phyloP scores from a whole-genome alignment of 2,329 filamentous ascomycete genomes.

The Hortaea sp. region DNA sequence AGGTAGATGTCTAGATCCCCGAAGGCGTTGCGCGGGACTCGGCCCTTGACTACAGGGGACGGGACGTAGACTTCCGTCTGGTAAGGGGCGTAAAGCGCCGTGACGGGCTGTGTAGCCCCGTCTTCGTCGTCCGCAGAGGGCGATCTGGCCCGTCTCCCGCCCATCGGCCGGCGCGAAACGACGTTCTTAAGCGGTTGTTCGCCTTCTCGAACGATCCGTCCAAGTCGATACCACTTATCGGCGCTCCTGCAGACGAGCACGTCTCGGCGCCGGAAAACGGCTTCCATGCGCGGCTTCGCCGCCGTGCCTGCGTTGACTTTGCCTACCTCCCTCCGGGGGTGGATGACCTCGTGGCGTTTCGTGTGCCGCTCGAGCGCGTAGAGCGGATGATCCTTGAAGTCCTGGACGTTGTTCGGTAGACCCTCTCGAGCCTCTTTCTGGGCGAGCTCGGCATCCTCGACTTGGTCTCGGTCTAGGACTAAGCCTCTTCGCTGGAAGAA shows the following conservation, averaged over 20 bases:
- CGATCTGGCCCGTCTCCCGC: slow-evolving; percentile 7
- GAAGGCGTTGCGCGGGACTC: slow-evolving; percentile 53
- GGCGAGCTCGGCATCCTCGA: slow-evolving; percentile 69
- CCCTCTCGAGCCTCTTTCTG: slow-evolving; percentile 61
- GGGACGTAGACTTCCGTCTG: slow-evolving; percentile 64
- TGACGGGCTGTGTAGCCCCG: slow-evolving; percentile 34
- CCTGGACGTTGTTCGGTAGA: slow-evolving; percentile 35
- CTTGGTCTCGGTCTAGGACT: slow-evolving; percentile 59
- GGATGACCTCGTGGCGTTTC: slow-evolving; percentile 69
- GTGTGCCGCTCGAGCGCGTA: slow-evolving; percentile 76
- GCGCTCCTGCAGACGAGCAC: slow-evolving; percentile 68
- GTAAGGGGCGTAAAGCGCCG: slow-evolving; percentile 49
- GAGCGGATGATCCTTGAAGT: slow-evolving; percentile 32
- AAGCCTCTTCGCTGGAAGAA: slow-evolving; percentile 28
- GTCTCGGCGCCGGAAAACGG: slow-evolving; percentile 72
- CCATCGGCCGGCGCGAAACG: slow-evolving; percentile 17
- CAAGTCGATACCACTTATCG: slow-evolving; percentile 85
- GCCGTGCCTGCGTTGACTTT: slow-evolving; percentile 59
- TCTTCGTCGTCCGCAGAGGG: slow-evolving; percentile 22
- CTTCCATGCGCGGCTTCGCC: slow-evolving; percentile 53
- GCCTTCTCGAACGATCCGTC: slow-evolving; percentile 64
- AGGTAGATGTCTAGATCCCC: slow-evolving; percentile 56
- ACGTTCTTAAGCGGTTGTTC: slow-evolving; percentile 74
- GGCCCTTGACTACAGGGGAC: slow-evolving; percentile 63
- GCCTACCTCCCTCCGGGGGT: slow-evolving; percentile 62